Base-by-base conservation (phyloP, 1,139 yeast genomes). In the Lodderomyces orthopsilosis region DNA sequence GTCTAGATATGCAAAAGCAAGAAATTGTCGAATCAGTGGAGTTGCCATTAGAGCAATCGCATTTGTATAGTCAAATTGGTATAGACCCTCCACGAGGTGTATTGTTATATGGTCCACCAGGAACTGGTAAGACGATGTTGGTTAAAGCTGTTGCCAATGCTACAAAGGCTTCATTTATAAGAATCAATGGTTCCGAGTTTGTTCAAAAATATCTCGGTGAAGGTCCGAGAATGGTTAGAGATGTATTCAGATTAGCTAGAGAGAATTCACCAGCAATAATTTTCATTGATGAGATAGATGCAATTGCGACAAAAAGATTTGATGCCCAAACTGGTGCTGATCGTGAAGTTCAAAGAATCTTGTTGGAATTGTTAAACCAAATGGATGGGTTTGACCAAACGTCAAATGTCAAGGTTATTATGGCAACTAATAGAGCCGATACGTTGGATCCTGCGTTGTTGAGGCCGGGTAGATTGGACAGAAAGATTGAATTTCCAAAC, bases 311-410 rank as follows among this genome's bases (percentile, higher is more conserved):
- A 32, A 94, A 93, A 68, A 89, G 99, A 72, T 94, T 93, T 59
- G 99, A 94, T 68, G 98, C 98, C 23, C 98, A 91, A 71, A 93
- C 98, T 5, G 98, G 98, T 62, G 98, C 98, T 34, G 99, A 94
- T 69, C 83, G 98, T 66, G 99, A 94, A 72, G 98, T 94, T 44
- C 99, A 94, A 71, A 89, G 99, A 75, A 94, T 93, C 55, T 75
- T 94, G 65, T 83, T 94, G 61, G 99, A 94, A 68, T 76, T 94
- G 61, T 79, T 94, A 61, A 94, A 95, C 59, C 99, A 94, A 70
- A 93, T 94, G 98, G 99, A 94, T 68, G 99, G 99, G 43, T 94
- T 94, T 58, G 98, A 94, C 63, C 98, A 94, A 70, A 74, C 87
- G 2, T 83, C 96, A 8, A 91, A 91, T 50, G 98, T 94, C 44